Base-by-base conservation (phyloP, 2,329 filamentous ascomycete genomes). In the Fusarium veterinarium region DNA sequence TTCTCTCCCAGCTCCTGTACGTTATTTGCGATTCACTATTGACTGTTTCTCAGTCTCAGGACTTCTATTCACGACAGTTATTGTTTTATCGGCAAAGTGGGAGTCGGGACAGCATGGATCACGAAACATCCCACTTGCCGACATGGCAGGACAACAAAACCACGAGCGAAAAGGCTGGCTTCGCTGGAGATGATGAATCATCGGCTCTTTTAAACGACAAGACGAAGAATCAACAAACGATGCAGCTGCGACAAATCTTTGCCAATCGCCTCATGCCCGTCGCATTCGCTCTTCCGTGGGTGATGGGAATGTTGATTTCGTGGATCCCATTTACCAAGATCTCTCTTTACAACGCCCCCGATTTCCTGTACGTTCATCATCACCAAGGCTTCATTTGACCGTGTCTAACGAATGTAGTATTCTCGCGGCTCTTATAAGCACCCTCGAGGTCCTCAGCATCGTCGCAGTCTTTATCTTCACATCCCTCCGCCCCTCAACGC, bases 321-420 rank as follows among this genome's bases (percentile, higher is more conserved):
- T 73, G 71, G 67, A 45, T 73, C 31, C 71, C 71, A 17, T 71
- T 73, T 13, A 67, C 53, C 49, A 71, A 63, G 30, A 73, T 73
- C 20, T 44, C 58, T 19, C 17, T 73, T 8, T 31, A 23, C 16
- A 38, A 73, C 28, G 62, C 70, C 11, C 71, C 71, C 25, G 56
- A 52, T 38, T 73, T 73, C 19, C 57, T 73, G 71, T 71, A 44
- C 40, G 71, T 51, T 11, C 17, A 7, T 11, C 17, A 7, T 8
- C 5, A 8, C 35, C 19, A 51, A 25, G n/a, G 8, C 30, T 20
- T 9, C 5, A n/a, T 2, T 14, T 3, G 8, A 5, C 9, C 20
- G 10, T 33, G 12, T 8, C 67, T 73, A 33, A 73, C 44, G 3
- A n/a, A 3, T 12, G 1, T 9, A 73, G 71, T 8, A 42, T 70